Percentiles rank a stretch among this genome's conserved stretches.
These are phyloP conservation scores for Kregervanrija delftensis DNA, from an alignment of 805 yeast species.

Conservation along the genomic window DNA sequence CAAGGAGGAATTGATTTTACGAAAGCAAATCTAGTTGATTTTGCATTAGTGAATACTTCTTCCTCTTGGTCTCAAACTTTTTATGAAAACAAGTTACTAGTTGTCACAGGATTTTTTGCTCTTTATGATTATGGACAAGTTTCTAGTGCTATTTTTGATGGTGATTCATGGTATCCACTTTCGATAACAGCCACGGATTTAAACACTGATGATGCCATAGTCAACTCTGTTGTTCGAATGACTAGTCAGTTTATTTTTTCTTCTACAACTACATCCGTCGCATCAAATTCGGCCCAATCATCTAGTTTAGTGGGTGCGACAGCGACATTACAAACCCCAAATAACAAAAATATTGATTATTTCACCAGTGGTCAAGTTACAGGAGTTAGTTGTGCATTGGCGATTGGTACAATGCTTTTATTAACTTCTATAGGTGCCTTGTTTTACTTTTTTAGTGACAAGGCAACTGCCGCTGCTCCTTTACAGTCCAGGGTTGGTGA, in stretches of 20 bases:
- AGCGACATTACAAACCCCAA: constrained; percentile 5
- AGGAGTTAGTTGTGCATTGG: constrained; percentile 59
- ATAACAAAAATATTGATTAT: constrained; percentile 6
- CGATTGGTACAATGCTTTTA: constrained; percentile 44
- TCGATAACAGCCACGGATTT: constrained; percentile 35
- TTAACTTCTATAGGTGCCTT: constrained; percentile 35
- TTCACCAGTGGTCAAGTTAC: constrained; percentile 59
- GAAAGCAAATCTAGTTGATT: constrained; percentile 37
- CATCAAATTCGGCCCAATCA: constrained; percentile 13
- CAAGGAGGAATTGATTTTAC: constrained; percentile 29
- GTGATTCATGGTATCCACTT: constrained; percentile 61
- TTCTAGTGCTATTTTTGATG: constrained; percentile 60
- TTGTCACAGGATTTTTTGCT: constrained; percentile 52
- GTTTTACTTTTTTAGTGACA: constrained; percentile 27
- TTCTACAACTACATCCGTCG: constrained; percentile 22
- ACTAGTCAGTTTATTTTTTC: constrained; percentile 30
- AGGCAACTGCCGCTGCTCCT: constrained; percentile 36
- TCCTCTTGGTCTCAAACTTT: constrained; percentile 32
- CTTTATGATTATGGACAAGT: constrained; percentile 47
- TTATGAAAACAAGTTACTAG: constrained; percentile 37
- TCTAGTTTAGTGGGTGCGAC: constrained; percentile 1
- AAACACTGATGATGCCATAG: constrained; percentile 16
- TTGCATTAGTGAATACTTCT: constrained; percentile 20
- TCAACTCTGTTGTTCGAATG: constrained; percentile 29
- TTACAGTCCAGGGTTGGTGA: constrained; percentile 52